Evolutionary conservation across 1,284 basidiomycete genomes (phyloP), one percentile per base, ranked within the genome.

Genomic region (Sporisorium graminicola): DNA sequence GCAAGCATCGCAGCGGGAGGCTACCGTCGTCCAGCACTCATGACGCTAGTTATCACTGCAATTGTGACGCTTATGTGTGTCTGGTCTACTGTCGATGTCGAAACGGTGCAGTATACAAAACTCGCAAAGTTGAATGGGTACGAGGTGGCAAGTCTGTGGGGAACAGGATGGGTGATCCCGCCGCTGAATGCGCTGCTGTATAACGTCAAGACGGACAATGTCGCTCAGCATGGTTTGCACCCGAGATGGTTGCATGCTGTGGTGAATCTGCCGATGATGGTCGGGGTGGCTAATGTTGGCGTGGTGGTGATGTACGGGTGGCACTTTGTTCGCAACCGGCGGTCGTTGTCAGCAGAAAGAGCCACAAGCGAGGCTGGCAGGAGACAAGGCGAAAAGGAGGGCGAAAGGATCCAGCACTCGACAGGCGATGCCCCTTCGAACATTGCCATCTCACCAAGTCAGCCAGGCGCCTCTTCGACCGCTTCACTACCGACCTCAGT

Each of bases 171-270:
- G 62, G 66, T 77, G 0, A 14, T 83, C 1, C 73, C 85, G 6
- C 86, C 86, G 0, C 43, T 85, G 64, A 85, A 84, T 51, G 76
- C 85, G 18, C 65, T 86, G n/a, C 51, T 66, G 37, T 86, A 86
- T 66, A 86, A 86, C 53, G n/a, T 79, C 9, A 58, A 66, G 24
- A 52, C 64, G 14, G 44, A 53, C 5, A 86, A 86, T 50, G 82
- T 86, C 14, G 78, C 79, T 0, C 55, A 74, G 40, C 86, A 86
- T 53, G 86, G 86, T 0, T 20, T 85, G 13, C 86, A 86, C 52
- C 86, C 86, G 14, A 73, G 81, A 2, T 86, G 75, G 63, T 54
- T 86, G 27, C 86, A 86, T 53, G 40, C 58, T 0, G 33, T 76
- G 20, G 82, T 84, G 50, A 86, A 86, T 50, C 57, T 72, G 53